Evolutionary conservation across 1,284 basidiomycete species (phyloP).

Genomic region (Meira nashicola): DNA sequence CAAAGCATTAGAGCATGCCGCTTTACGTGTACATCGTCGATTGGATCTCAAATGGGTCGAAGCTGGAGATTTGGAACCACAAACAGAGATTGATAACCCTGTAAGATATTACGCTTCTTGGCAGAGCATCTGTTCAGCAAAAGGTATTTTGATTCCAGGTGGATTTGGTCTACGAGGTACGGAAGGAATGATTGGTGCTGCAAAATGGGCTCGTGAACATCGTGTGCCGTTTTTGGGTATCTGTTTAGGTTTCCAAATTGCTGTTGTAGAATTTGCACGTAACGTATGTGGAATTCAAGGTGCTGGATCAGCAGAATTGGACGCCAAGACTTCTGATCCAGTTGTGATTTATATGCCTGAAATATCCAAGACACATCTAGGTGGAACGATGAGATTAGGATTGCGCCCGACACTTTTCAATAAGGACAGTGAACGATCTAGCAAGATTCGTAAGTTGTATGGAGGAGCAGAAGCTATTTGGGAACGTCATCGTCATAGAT

Average conservation of each 20-base stretch:
- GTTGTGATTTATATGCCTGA: conserved; percentile 98
- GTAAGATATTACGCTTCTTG: conserved; percentile 94
- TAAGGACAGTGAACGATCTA: conserved; percentile 55
- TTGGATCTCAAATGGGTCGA: conserved; percentile 69
- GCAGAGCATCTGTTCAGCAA: conserved; percentile 81
- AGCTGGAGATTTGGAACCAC: conserved; percentile 83
- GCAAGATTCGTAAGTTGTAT: conserved; percentile 72
- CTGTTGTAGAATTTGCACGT: conserved; percentile 90
- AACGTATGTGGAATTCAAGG: conserved; percentile 74
- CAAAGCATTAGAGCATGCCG: conserved; percentile 94
- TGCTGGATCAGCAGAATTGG: conserved; percentile 84
- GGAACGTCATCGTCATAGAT: conserved; percentile 95
- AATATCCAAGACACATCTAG: conserved; percentile 94
- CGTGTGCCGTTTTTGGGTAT: conserved; percentile 93
- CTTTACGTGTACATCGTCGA: conserved; percentile 81
- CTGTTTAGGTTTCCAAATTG: conserved; percentile 95
- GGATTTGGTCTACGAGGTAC: conserved; percentile 91
- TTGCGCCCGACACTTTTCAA: conserved; percentile 89
- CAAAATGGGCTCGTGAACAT: conserved; percentile 93
- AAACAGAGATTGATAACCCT: conserved; percentile 71
- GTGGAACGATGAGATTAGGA: conserved; percentile 96
- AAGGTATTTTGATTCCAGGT: conserved; percentile 62
- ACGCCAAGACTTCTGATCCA: conserved; percentile 61
- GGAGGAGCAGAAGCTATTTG: conserved; percentile 79
- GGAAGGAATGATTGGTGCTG: conserved; percentile 95